Evolutionary conservation across 441 rosid species (phyloP).

Genomic region (Bruguiera hainesii): DNA sequence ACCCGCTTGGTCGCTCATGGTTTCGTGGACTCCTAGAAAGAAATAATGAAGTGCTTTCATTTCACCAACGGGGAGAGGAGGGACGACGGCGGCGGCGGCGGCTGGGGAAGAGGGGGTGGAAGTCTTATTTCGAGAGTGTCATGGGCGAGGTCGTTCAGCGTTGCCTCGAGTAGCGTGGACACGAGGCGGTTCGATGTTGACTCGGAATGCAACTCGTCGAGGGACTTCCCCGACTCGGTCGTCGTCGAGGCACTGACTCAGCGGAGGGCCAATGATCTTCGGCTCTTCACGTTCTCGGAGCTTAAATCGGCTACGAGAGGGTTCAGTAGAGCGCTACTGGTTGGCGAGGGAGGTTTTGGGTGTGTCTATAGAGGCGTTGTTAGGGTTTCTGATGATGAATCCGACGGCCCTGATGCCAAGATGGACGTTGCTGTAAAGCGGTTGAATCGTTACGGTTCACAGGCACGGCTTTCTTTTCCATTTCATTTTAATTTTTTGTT

Average conservation of each 20-base stretch:
- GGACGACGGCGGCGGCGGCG: constrained; percentile 41
- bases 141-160: constrained; percentile 88
- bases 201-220: constrained; percentile 50
- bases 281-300: constrained; percentile 53
- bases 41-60: constrained; percentile 84
- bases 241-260: constrained; percentile 50
- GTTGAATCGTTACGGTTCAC: constrained; percentile 81
- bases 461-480: constrained; percentile 52
- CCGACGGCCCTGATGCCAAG: constrained; percentile 44
- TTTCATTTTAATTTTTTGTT: not conserved
- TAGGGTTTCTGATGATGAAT: constrained; percentile 42
- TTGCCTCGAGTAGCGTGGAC: constrained; percentile 65
- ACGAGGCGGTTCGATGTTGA: constrained; percentile 80
- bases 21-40: too few species aligned
- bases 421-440: constrained; percentile 76
- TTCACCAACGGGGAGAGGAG: constrained; percentile 67
- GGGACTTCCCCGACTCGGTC: constrained; percentile 56
- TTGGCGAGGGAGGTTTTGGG: constrained; percentile 97
- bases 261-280: constrained; percentile 73
- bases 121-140: constrained; percentile 49
- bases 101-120: constrained; percentile 42
- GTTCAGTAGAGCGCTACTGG: constrained; percentile 65
- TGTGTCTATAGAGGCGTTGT: constrained; percentile 84
- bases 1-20: not conserved
- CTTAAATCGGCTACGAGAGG: constrained; percentile 73